These are phyloP conservation scores for Lactifluus volemus DNA, from an alignment of 768 basidiomycete species.

Conservation along the genomic window DNA sequence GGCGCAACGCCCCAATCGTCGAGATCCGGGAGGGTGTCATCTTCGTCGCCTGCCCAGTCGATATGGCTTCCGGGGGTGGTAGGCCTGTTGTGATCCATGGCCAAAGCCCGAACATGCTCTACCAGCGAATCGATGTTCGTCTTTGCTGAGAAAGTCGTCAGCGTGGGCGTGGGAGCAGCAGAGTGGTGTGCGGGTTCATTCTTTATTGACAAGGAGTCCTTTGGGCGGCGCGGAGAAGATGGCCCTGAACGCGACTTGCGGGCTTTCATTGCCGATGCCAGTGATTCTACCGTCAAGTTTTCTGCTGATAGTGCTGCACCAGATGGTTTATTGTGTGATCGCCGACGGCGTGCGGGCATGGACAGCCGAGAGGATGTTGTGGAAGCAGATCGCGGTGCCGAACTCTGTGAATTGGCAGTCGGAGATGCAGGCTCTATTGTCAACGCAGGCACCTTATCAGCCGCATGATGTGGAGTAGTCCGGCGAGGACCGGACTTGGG, in stretches of 20 bases:
- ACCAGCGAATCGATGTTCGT: constrained; percentile 69
- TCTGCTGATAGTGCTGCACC: constrained; percentile 18
- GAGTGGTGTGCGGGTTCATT: constrained; percentile 50
- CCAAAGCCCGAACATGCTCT: constrained; percentile 64
- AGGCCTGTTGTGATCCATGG: constrained; percentile 54
- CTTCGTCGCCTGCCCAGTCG: constrained; percentile 86
- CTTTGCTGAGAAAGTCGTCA: constrained; percentile 39
- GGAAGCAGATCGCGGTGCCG: constrained; percentile 18
- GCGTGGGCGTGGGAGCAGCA: constrained; percentile 6
- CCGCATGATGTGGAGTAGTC: not conserved
- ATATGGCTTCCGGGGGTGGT: constrained; percentile 71
- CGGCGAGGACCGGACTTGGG: constrained; percentile 12
- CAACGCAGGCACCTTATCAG: constrained; percentile 13
- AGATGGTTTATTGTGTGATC: constrained; percentile 32
- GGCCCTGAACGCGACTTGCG: constrained; percentile 12
- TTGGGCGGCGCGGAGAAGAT: constrained; percentile 17
- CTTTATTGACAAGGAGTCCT: constrained; percentile 28
- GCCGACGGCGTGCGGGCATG: constrained; percentile 41
- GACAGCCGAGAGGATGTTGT: constrained; percentile 33
- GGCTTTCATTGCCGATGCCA: constrained; percentile 19
- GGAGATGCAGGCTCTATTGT: constrained; percentile 19
- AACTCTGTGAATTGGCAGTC: not conserved
- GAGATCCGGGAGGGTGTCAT: constrained; percentile 69
- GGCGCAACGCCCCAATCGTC: constrained; percentile 77
- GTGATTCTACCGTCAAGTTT: constrained; percentile 16